Evolutionary conservation across 805 yeast genomes (phyloP).

Genomic region (Ogataea ganodermae): DNA sequence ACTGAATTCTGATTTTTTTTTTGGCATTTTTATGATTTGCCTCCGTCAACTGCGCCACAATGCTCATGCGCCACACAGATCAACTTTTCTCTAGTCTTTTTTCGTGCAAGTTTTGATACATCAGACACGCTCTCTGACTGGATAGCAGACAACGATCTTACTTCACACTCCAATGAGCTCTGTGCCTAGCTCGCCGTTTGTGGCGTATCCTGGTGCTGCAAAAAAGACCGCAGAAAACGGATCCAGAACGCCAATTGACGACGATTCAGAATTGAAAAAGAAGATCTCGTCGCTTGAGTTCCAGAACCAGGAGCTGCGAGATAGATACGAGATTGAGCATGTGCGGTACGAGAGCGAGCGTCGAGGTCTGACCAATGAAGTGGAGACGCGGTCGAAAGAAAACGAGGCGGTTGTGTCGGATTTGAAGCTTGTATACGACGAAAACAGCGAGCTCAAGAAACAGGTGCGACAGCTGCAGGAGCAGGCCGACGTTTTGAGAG

Average conservation of each 20-base stretch:
- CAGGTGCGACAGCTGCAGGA: slow-evolving; percentile 35
- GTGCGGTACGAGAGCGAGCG: slow-evolving; percentile 4
- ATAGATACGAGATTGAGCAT: slow-evolving; percentile 7
- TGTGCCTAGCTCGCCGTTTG: slow-evolving; percentile 24
- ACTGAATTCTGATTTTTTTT: background rate
- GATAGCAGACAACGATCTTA: background rate
- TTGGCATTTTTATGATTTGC: background rate
- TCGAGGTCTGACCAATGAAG: slow-evolving; percentile 11
- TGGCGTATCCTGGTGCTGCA: slow-evolving; percentile 12
- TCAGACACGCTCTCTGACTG: background rate
- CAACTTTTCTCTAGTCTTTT: background rate
- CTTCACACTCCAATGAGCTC: slow-evolving; percentile 1
- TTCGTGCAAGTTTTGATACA: background rate
- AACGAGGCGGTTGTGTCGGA: slow-evolving; percentile 34
- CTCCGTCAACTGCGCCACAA: background rate
- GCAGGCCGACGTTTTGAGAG: background rate
- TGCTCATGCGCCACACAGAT: too few species aligned
- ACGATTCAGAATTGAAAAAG: background rate
- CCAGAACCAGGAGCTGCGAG: slow-evolving; percentile 5
- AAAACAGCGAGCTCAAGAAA: slow-evolving; percentile 35
- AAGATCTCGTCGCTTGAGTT: slow-evolving; percentile 1
- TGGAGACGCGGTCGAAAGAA: slow-evolving; percentile 30
- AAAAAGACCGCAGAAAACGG: background rate
- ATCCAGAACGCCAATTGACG: background rate
- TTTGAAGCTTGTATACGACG: slow-evolving; percentile 17